A percentile compares a stretch with the other conserved stretches of the same genome.
Evolutionary conservation across 495 filamentous ascomycete species (phyloP).

Genomic region (Hypoxylon lienhwacheense): DNA sequence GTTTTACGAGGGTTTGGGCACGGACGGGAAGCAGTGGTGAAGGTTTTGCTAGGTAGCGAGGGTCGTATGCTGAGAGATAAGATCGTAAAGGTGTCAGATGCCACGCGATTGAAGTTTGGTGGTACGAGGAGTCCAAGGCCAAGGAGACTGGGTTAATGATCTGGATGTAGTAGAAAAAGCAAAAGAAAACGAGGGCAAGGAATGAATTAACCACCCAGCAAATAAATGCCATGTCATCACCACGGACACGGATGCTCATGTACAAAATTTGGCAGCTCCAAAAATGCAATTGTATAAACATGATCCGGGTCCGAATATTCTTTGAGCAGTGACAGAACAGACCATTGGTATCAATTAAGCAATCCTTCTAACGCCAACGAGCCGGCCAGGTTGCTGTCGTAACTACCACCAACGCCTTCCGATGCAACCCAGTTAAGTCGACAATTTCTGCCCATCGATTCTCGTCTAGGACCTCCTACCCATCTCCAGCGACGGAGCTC

Average conservation of each 20-base stretch:
- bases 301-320: neutral
- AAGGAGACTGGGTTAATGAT: conserved; percentile 77
- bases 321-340: conserved; percentile 2
- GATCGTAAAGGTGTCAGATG: conserved; percentile 76
- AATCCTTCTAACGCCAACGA: conserved; percentile 28
- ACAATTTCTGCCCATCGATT: conserved; percentile 29
- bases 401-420: conserved; percentile 30
- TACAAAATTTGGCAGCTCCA: conserved; percentile 14
- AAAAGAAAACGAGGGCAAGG: conserved; percentile 3
- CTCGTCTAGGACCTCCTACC: conserved; percentile 31
- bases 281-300: conserved; percentile 2
- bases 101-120: conserved; percentile 90
- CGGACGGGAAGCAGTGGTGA: conserved; percentile 84
- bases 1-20: conserved; percentile 78
- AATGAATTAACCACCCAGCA: neutral
- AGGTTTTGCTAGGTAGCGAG: conserved; percentile 84
- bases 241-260: conserved; percentile 32
- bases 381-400: conserved; percentile 14
- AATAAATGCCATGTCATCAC: conserved; percentile 30
- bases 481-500: conserved; percentile 41
- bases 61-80: conserved; percentile 69
- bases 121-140: conserved; percentile 81
- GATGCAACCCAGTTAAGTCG: conserved; percentile 24
- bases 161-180: too few species aligned
- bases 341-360: conserved; percentile 32